phyloP scores from a whole-genome alignment of 345 rosid species.

The Camelina neglecta region DNA sequence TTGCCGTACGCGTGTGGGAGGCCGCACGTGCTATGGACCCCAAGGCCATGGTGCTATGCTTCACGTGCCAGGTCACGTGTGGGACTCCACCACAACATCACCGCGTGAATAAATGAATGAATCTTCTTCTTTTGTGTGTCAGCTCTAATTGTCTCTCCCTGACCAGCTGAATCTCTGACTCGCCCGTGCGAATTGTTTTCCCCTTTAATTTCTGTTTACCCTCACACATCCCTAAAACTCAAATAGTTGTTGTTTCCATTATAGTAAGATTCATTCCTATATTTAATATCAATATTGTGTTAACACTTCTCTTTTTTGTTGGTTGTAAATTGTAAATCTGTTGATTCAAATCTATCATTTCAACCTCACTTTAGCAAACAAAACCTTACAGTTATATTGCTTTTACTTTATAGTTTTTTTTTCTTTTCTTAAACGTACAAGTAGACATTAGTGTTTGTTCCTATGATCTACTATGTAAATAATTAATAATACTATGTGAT shows the following conservation, averaged over 20 bases:
- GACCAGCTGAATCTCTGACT: constrained; percentile 45
- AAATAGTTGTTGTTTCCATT: constrained; percentile 15
- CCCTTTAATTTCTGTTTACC: constrained; percentile 28
- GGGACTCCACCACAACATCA: constrained; percentile 32
- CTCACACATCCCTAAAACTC: constrained; percentile 34
- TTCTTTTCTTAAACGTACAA: not conserved
- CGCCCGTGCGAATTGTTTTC: constrained; percentile 39
- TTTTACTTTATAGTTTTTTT: not conserved
- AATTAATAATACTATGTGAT: not conserved
- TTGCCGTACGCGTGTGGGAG: constrained; percentile 47
- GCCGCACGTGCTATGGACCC: constrained; percentile 44
- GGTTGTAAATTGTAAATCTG: not conserved
- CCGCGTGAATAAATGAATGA: constrained; percentile 32
- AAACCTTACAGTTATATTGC: not conserved
- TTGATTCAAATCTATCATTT: not conserved
- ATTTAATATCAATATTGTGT: not conserved
- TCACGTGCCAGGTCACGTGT: constrained; percentile 48
- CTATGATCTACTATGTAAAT: not conserved
- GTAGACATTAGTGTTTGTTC: not conserved
- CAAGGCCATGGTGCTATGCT: constrained; percentile 25
- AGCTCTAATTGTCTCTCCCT: constrained; percentile 44
- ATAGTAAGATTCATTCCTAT: not conserved
- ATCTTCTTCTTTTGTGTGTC: constrained; percentile 35
- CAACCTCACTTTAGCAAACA: constrained; percentile 15
- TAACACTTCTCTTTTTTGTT: not conserved